Percentiles rank a stretch among this genome's conserved stretches.
phyloP scores from a whole-genome alignment of 73 alveolate species.

The Paramecium sonneborni region DNA sequence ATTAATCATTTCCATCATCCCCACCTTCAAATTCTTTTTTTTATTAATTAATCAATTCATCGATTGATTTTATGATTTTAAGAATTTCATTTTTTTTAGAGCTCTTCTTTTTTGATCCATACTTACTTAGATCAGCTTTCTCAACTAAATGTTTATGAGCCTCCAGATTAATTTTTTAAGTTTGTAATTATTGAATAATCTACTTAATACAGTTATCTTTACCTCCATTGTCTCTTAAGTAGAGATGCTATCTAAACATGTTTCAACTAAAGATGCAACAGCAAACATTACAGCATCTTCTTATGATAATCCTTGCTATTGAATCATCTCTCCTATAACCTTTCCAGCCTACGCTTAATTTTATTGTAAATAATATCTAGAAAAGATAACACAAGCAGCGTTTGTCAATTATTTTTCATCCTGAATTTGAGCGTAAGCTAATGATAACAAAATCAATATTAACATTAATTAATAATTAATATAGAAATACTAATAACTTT shows the following conservation, averaged over 20 bases:
- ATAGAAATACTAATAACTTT: background rate
- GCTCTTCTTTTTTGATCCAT: background rate
- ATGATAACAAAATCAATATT: background rate
- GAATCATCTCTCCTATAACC: background rate
- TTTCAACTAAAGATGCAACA: constrained; percentile 21
- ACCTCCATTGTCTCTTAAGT: background rate
- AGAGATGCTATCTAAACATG: background rate
- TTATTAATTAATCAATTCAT: background rate
- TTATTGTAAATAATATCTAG: constrained; percentile 5
- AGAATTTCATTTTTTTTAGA: constrained; percentile 8
- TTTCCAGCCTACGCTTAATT: background rate
- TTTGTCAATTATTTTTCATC: constrained; percentile 15
- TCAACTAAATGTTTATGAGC: background rate
- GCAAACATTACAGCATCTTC: background rate
- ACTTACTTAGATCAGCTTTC: background rate
- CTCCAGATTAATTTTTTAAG: background rate
- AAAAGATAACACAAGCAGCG: constrained; percentile 40
- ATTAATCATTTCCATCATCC: constrained; percentile 25
- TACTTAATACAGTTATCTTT: background rate
- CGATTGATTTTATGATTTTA: background rate
- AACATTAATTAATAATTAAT: background rate
- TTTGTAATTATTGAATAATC: constrained; percentile 9
- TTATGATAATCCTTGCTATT: background rate
- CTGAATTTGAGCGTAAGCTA: background rate
- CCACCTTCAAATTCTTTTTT: background rate